Evolutionary conservation across 2,329 filamentous ascomycete species (phyloP).

Genomic region (Pyrenophora tritici-repentis): DNA sequence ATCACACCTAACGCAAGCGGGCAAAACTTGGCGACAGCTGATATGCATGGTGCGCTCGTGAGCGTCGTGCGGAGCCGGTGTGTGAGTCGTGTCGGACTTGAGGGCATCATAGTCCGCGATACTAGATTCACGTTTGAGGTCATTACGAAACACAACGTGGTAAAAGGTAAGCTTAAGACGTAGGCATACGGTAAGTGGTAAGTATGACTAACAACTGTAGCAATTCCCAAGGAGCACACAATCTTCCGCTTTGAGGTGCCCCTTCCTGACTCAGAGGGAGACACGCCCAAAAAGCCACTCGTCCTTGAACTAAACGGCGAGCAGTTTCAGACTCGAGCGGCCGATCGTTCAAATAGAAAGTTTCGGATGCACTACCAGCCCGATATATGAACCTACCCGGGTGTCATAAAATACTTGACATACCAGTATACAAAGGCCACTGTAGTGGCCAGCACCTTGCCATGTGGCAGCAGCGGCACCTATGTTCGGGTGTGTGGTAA

Average conservation of each 20-base stretch:
- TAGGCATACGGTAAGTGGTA: slow-evolving; percentile 16
- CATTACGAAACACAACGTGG: slow-evolving; percentile 69
- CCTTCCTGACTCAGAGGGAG: slow-evolving; percentile 36
- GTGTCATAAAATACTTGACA: too few relatives aligned
- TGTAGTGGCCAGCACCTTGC: too few relatives aligned
- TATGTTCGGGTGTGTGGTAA: too few relatives aligned
- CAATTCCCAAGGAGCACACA: slow-evolving; percentile 87
- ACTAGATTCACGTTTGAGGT: slow-evolving; percentile 85
- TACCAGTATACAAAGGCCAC: neutral
- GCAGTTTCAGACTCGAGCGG: slow-evolving; percentile 80
- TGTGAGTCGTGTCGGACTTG: slow-evolving; percentile 78
- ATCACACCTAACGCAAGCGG: slow-evolving; percentile 66
- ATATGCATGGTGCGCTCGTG: slow-evolving; percentile 85
- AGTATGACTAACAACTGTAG: slow-evolving; percentile 39
- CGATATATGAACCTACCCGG: slow-evolving; percentile 76
- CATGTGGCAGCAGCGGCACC: too few relatives aligned
- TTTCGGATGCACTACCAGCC: slow-evolving; percentile 84
- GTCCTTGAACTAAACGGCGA: slow-evolving; percentile 86
- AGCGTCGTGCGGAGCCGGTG: slow-evolving; percentile 84
- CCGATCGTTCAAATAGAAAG: slow-evolving; percentile 87
- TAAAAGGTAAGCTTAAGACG: slow-evolving; percentile 63
- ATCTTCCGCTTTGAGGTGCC: slow-evolving; percentile 79
- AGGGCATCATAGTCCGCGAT: slow-evolving; percentile 87
- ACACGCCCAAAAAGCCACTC: slow-evolving; percentile 54
- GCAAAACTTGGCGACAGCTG: slow-evolving; percentile 78